Percentiles rank a stretch among this genome's conserved stretches.
Conservation (phyloP, 768 basidiomycete genomes). For the Pleurotus tuber-regium region DNA sequence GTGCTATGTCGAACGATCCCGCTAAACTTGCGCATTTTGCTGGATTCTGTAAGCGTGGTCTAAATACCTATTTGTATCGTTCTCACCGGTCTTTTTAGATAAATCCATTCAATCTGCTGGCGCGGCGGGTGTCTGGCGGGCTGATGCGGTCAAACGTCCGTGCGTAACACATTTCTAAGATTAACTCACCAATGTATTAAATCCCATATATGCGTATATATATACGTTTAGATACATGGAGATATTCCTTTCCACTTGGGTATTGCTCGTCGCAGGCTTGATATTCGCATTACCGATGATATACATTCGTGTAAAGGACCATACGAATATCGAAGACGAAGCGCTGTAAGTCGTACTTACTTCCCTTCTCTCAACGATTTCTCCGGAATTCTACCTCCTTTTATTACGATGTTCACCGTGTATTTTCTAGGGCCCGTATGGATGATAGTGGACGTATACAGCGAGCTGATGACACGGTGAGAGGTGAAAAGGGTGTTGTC, state of each 20-base stretch:
- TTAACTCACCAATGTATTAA: no score
- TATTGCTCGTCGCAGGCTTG: constrained; percentile 45
- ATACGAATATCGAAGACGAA: constrained; percentile 43
- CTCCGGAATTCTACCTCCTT: no score
- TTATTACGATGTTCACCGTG: no score
- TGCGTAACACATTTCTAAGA: no score
- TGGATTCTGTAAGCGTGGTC: constrained; percentile 66
- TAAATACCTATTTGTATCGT: background rate
- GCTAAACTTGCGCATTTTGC: constrained; percentile 76
- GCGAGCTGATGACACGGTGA: constrained; percentile 5
- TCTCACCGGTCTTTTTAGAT: constrained; percentile 33
- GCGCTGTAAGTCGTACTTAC: constrained; percentile 39
- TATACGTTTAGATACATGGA: constrained; percentile 57
- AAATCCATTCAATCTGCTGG: constrained; percentile 79
- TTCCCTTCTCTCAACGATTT: no score
- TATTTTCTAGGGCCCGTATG: constrained; percentile 37
- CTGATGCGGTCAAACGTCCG: constrained; percentile 62
- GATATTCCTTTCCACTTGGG: constrained; percentile 55
- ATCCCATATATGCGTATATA: no score
- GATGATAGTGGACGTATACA: constrained; percentile 37
- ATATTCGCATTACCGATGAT: constrained; percentile 55
- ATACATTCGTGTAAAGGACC: constrained; percentile 48
- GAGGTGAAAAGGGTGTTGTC: no score
- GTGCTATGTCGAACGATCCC: constrained; percentile 82
- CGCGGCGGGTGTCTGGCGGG: constrained; percentile 70